phyloP scores from a whole-genome alignment of 129 eudicot genomes.

The Centella asiatica region DNA sequence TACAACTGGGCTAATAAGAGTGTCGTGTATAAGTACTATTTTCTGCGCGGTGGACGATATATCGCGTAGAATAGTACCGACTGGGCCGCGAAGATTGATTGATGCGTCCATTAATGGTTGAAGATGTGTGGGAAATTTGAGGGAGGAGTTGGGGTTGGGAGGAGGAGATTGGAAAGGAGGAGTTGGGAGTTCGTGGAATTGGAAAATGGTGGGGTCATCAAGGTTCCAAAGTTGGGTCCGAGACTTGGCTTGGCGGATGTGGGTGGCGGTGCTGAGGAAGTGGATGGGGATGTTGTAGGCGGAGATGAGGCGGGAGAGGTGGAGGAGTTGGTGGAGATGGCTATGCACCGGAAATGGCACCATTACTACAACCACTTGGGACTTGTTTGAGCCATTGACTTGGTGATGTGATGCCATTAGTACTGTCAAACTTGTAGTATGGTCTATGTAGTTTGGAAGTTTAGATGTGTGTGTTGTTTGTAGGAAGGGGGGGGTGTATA shows the following conservation, averaged over 20 bases:
- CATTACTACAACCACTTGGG: conserved; percentile 39
- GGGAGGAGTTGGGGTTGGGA: conserved; percentile 36
- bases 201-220: conserved; percentile 18
- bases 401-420: neutral
- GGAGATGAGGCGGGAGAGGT: conserved; percentile 57
- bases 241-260: conserved; percentile 43
- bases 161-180: conserved; percentile 32
- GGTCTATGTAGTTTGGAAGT: too few relatives aligned
- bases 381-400: neutral
- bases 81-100: conserved; percentile 30
- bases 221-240: conserved; percentile 42
- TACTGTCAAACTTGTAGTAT: too few relatives aligned
- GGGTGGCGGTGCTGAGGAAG: conserved; percentile 46
- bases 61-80: conserved; percentile 21
- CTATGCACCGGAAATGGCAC: conserved; percentile 71
- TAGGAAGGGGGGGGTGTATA: too few relatives aligned
- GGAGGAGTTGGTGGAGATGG: conserved; percentile 80
- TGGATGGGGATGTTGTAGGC: conserved; percentile 56
- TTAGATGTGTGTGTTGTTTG: neutral
- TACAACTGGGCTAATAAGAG: conserved; percentile 36
- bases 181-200: conserved; percentile 44
- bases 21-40: conserved; percentile 45
- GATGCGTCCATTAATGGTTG: conserved; percentile 35
- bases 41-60: conserved; percentile 25
- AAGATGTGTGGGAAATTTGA: conserved; percentile 52